Percentiles rank a stretch among this genome's conserved stretches.
These are phyloP conservation scores for Pythium brassicae DNA, from an alignment of 352 stramenopile species.

Conservation along the genomic window DNA sequence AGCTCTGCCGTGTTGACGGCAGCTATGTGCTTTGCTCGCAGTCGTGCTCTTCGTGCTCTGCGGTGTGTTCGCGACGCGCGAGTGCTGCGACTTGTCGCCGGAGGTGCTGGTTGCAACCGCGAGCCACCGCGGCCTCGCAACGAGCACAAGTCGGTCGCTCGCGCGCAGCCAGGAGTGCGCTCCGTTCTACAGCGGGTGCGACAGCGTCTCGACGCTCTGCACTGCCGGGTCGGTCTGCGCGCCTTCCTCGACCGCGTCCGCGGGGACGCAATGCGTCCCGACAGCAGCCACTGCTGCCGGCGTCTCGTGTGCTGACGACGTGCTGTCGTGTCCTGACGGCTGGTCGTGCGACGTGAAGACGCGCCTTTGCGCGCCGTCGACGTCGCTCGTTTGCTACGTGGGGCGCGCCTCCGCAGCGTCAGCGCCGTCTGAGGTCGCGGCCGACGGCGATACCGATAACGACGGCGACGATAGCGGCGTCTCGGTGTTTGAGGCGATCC, in stretches of 20 bases:
- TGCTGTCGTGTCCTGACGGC: constrained; percentile 19
- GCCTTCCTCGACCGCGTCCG: not conserved
- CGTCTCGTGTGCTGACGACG: constrained; percentile 1
- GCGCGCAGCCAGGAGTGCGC: no score
- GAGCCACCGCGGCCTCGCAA: not conserved
- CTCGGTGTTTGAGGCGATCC: constrained; percentile 31
- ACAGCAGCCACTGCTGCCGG: constrained; percentile 4
- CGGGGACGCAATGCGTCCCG: constrained; percentile 23
- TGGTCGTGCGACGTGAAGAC: constrained; percentile 24
- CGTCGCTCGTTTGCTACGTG: constrained; percentile 38
- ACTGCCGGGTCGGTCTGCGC: constrained; percentile 31
- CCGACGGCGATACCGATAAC: constrained; percentile 14
- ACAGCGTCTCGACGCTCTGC: constrained; percentile 16
- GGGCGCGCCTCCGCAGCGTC: not conserved
- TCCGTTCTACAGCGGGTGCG: constrained; percentile 26
- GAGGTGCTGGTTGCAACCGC: constrained; percentile 18
- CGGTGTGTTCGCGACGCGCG: constrained; percentile 35
- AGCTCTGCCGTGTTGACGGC: not conserved
- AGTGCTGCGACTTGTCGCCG: constrained; percentile 28
- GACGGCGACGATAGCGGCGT: not conserved
- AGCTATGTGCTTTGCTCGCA: constrained; percentile 13
- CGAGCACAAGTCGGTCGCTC: no score
- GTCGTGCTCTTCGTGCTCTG: constrained; percentile 35
- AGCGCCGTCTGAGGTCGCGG: constrained; percentile 7
- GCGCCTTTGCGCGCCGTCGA: constrained; percentile 19